phyloP scores from a whole-genome alignment of 1,284 basidiomycete genomes.

The Mrakiaceae sp. region DNA sequence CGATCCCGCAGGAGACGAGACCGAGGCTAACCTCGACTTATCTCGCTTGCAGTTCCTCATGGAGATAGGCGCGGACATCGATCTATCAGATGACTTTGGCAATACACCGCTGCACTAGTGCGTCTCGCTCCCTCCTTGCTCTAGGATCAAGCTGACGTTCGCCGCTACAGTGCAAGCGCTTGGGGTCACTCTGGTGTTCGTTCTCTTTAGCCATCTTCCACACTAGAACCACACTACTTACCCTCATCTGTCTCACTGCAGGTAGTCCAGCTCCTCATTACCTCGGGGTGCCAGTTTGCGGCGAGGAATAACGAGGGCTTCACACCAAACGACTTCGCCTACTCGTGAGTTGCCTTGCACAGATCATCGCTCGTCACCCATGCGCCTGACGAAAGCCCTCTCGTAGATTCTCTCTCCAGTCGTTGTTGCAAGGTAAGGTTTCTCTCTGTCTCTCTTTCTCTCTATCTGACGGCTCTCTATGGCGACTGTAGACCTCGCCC shows the following conservation, averaged over 20 bases:
- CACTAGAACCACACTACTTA: slow-evolving; percentile 25
- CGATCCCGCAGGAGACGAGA: background rate
- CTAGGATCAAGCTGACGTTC: slow-evolving; percentile 13
- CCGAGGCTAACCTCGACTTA: slow-evolving; percentile 7
- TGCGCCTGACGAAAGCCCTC: background rate
- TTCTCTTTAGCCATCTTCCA: background rate
- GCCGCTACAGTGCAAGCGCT: slow-evolving; percentile 53
- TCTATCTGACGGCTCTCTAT: background rate
- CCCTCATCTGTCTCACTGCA: slow-evolving; percentile 25
- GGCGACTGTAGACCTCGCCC: slow-evolving; percentile 4
- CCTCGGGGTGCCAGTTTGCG: slow-evolving; percentile 69
- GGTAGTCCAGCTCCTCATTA: slow-evolving; percentile 76
- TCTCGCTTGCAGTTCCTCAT: slow-evolving; percentile 56
- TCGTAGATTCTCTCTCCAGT: slow-evolving; percentile 1
- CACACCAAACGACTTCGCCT: slow-evolving; percentile 82
- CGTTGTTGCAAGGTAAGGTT: background rate
- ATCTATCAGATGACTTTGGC: slow-evolving; percentile 77
- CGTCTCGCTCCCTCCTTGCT: slow-evolving; percentile 29
- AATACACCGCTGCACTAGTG: slow-evolving; percentile 89
- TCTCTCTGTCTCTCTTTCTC: background rate
- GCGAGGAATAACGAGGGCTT: slow-evolving; percentile 82
- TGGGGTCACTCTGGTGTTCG: slow-evolving; percentile 67
- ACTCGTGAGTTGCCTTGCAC: slow-evolving; percentile 41
- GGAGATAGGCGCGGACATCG: slow-evolving; percentile 74
- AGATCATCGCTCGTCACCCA: background rate